Evolutionary conservation across 805 yeast genomes (phyloP).

Genomic region (Lachancea fermentati): DNA sequence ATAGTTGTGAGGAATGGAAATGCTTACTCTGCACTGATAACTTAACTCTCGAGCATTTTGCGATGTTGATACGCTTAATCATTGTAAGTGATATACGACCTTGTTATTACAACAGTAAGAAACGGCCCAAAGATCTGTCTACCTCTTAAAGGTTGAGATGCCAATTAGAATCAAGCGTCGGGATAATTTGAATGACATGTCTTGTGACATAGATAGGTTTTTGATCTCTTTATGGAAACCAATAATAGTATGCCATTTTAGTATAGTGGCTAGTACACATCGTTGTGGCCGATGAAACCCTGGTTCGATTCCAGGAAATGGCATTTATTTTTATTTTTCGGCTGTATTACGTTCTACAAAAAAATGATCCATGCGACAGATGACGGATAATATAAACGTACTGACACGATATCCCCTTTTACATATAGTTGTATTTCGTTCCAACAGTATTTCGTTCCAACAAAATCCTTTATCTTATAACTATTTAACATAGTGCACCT

Average conservation of each 20-base stretch:
- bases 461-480: neutral
- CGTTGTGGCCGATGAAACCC: constrained; percentile 73
- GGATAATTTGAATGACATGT: too few species aligned
- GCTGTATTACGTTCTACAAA: too few species aligned
- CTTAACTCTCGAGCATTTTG: neutral
- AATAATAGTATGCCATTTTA: constrained; percentile 30
- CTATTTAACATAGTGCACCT: neutral
- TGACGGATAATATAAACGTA: too few species aligned
- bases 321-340: constrained; percentile 37
- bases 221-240: neutral
- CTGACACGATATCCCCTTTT: too few species aligned
- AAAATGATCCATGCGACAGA: too few species aligned
- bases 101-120: too few species aligned
- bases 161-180: too few species aligned
- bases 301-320: constrained; percentile 71
- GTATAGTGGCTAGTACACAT: constrained; percentile 69
- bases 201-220: too few species aligned
- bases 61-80: too few species aligned
- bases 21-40: neutral
- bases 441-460: constrained; percentile 1
- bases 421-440: neutral
- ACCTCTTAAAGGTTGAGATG: too few species aligned
- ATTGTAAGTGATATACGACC: too few species aligned
- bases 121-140: too few species aligned
- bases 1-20: neutral